Percentiles rank a stretch among this genome's conserved stretches.
phyloP scores from a whole-genome alignment of 108 stramenopile genomes.

The Skeletonema tropicum region DNA sequence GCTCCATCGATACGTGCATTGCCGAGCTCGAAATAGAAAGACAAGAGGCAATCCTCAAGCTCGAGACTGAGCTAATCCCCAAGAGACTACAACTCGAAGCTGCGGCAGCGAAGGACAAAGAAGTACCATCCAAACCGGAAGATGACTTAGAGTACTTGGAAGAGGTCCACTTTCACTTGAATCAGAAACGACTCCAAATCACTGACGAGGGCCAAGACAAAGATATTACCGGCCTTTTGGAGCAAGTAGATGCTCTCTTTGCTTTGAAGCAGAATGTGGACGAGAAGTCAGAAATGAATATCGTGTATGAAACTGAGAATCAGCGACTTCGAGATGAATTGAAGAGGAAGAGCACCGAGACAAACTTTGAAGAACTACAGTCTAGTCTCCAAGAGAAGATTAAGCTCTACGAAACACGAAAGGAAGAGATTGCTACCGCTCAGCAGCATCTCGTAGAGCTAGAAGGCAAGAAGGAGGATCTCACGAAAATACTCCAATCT shows the following conservation, averaged over 20 bases:
- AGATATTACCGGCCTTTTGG: too few relatives aligned
- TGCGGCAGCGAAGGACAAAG: neutral
- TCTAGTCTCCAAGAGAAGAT: neutral
- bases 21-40: conserved; percentile 11
- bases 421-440: conserved; percentile 38
- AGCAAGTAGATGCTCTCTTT: too few relatives aligned
- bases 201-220: too few relatives aligned
- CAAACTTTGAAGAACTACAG: neutral
- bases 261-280: too few relatives aligned
- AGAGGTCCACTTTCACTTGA: too few relatives aligned
- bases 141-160: too few relatives aligned
- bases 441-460: conserved; percentile 53
- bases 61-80: neutral
- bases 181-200: too few relatives aligned
- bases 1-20: neutral
- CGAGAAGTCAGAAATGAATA: neutral
- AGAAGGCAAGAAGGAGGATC: conserved; percentile 51
- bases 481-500: conserved; percentile 50
- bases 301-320: neutral
- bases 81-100: neutral
- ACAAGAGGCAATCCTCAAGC: neutral
- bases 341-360: neutral
- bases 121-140: too few relatives aligned
- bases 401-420: conserved; percentile 9
- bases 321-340: neutral